Percentiles rank a stretch among this genome's conserved stretches.
Evolutionary conservation across 2,329 filamentous ascomycete species (phyloP).

Genomic region (Blumeria graminis): DNA sequence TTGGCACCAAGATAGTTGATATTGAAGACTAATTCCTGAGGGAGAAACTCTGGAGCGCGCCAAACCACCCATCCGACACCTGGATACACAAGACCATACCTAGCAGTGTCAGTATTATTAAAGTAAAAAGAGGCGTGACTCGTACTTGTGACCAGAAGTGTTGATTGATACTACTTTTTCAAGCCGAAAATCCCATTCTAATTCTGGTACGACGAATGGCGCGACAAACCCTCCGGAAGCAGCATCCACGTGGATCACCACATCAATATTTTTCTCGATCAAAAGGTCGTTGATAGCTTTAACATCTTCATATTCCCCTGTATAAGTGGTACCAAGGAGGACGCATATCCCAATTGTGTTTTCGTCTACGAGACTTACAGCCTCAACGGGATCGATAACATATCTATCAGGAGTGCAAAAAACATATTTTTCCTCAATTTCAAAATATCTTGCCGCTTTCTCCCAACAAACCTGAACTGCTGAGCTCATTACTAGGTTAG

Average conservation of each 20-base stretch:
- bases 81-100: conserved; percentile 53
- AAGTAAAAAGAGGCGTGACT: background rate
- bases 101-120: conserved; percentile 2
- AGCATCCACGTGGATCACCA: conserved; percentile 82
- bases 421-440: conserved; percentile 70
- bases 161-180: conserved; percentile 85
- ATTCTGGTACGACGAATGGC: conserved; percentile 62
- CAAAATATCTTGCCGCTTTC: conserved; percentile 73
- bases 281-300: conserved; percentile 80
- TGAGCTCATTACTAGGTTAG: conserved; percentile 89
- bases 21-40: conserved; percentile 82
- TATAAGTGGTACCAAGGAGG: conserved; percentile 85
- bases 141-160: conserved; percentile 76
- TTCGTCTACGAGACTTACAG: conserved; percentile 36
- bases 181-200: conserved; percentile 82
- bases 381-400: conserved; percentile 37
- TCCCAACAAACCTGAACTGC: conserved; percentile 97
- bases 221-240: conserved; percentile 83
- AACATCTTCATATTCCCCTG: conserved; percentile 84
- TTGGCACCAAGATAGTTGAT: conserved; percentile 97
- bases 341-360: conserved; percentile 76
- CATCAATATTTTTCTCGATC: conserved; percentile 47
- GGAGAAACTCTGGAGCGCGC: conserved; percentile 61
- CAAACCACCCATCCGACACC: conserved; percentile 89
- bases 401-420: conserved; percentile 37